phyloP scores from a whole-genome alignment of 306 rosid genomes.

The Begonia fuchsioides region DNA sequence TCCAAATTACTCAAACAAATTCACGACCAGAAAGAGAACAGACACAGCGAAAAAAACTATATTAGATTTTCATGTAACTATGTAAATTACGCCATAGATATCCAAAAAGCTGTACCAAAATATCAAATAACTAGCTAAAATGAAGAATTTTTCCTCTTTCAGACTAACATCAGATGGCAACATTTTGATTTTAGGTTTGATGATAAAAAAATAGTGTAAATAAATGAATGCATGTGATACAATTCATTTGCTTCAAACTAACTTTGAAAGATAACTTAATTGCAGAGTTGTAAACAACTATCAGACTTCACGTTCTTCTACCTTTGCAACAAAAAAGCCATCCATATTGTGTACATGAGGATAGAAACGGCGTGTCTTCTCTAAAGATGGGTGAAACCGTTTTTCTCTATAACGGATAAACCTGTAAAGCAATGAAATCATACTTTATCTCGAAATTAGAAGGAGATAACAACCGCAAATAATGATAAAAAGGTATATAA shows the following conservation, averaged over 20 bases:
- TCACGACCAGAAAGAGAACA: no score
- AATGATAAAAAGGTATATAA: conserved; percentile 3
- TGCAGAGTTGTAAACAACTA: neutral
- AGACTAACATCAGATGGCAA: neutral
- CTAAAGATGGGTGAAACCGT: conserved; percentile 81
- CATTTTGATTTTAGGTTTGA: neutral
- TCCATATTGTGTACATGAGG: conserved; percentile 97
- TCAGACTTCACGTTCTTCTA: conserved; percentile 8
- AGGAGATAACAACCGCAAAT: neutral
- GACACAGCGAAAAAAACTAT: no score
- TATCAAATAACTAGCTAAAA: no score
- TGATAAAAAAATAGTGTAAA: no score
- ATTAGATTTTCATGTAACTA: no score
- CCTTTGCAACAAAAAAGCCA: conserved; percentile 98
- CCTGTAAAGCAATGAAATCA: conserved; percentile 21
- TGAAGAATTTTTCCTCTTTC: no score
- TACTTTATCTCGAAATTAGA: neutral
- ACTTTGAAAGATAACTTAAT: neutral
- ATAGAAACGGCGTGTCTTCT: conserved; percentile 89
- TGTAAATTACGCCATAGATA: no score
- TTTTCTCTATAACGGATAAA: conserved; percentile 69
- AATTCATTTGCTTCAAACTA: neutral
- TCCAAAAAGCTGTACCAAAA: no score
- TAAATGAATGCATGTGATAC: neutral
- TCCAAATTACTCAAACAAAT: neutral